Evolutionary conservation across 1,284 basidiomycete species (phyloP).

Genomic region (Mycena sp.): DNA sequence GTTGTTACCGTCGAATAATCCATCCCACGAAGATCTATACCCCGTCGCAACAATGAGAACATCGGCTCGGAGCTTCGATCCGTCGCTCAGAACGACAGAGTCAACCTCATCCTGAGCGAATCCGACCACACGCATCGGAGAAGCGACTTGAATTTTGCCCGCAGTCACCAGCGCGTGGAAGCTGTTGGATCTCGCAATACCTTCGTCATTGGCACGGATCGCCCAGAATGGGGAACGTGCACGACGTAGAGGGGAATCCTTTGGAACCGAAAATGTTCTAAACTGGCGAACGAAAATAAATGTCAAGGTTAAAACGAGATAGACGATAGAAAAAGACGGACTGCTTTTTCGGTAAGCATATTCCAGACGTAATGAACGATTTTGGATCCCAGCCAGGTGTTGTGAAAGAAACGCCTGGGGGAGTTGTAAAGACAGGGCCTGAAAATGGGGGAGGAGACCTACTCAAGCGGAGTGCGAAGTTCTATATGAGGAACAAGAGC

Average conservation of each 20-base stretch:
- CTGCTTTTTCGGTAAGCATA: constrained; percentile 42
- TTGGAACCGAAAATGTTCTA: constrained; percentile 47
- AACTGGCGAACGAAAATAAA: constrained; percentile 46
- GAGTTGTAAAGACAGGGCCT: constrained; percentile 47
- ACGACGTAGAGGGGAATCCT: constrained; percentile 54
- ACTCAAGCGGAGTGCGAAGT: no score
- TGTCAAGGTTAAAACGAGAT: not conserved
- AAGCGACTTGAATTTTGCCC: constrained; percentile 54
- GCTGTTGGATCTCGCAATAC: constrained; percentile 47
- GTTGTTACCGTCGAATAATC: constrained; percentile 55
- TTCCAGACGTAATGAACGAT: constrained; percentile 50
- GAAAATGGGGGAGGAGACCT: constrained; percentile 52
- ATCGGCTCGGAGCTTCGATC: constrained; percentile 49
- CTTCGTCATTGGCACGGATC: constrained; percentile 60
- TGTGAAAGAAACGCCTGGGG: constrained; percentile 54
- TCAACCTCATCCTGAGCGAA: constrained; percentile 51
- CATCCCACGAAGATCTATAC: constrained; percentile 61
- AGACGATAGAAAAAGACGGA: constrained; percentile 29
- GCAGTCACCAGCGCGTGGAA: constrained; percentile 51
- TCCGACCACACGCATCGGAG: constrained; percentile 51
- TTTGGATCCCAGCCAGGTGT: constrained; percentile 50
- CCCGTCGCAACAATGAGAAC: constrained; percentile 67
- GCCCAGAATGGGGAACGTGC: constrained; percentile 57
- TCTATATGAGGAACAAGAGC: no score
- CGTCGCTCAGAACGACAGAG: constrained; percentile 52